Base-by-base conservation (phyloP, 192 early-diverging fungal species). In the Coemansia biformis region DNA sequence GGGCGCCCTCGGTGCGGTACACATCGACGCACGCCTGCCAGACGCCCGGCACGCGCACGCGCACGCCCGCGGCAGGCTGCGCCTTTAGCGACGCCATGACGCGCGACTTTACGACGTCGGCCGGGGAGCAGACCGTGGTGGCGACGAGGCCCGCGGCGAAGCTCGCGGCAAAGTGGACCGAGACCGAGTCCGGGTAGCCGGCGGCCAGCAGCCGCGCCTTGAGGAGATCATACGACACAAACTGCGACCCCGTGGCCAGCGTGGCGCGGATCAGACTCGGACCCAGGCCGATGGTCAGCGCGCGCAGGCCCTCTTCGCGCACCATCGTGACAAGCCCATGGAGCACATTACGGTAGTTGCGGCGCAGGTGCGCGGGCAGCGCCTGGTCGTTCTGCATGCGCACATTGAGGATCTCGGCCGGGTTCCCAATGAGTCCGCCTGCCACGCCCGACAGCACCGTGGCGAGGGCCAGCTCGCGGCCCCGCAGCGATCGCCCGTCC, bases 241-340 rank as follows among this genome's bases (percentile, higher is more conserved):
- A 75, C 53, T 89, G 87, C 2, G 85, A 86, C 2, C 71, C 72
- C 8, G 82, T 83, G 66, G 85, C 85, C 37, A 92, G 68, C 41
- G 95, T 86, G 4, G 95, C 93, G 23, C 95, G 79, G 38, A 93
- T 76, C 51, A 92, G 75, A 41, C 91, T 93, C 7, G 95, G 91
- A 1, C 82, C 90, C 16, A 98, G 56, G 23, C 95, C 95, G 54
- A 91, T 84, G 51, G 88, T 84, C 41, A 98, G 66, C 16, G 89
- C 81, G 12, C 55, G 28, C 1, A 80, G 47, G 10, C 93, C 92
- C 55, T 95, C 92, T 17, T 80, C 66, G 9, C 75, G 63, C 0
- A 85, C 54, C 61, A 94, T 93, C 40, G 80, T 79, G 38, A 66
- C 51, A 0, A 85, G 59, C 31, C 82, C 89, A 66, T 83, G 68